Conservation (phyloP, 2,329 filamentous ascomycete species). For the Colletotrichum spaethianum region DNA sequence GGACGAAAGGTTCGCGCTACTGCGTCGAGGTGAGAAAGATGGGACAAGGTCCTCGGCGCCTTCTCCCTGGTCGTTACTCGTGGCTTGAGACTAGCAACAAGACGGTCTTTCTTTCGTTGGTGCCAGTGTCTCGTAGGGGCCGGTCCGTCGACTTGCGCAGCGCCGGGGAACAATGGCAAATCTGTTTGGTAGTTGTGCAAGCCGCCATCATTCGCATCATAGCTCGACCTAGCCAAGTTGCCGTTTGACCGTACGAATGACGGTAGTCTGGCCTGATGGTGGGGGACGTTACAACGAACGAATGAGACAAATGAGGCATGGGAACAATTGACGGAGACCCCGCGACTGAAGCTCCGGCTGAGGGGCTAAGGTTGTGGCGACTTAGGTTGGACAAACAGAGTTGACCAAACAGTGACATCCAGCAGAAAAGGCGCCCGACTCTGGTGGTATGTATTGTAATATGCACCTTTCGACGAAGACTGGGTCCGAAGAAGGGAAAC, state of each 20-base stretch:
- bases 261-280: not conserved
- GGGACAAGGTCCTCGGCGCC: slow-evolving; percentile 14
- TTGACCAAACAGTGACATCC: slow-evolving; percentile 9
- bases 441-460: not conserved
- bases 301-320: slow-evolving; percentile 4
- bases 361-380: not conserved
- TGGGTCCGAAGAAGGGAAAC: not conserved
- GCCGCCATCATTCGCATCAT: slow-evolving; percentile 35
- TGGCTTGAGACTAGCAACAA: slow-evolving; percentile 33
- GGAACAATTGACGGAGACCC: not conserved
- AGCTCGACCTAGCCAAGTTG: slow-evolving; percentile 10
- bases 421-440: not conserved
- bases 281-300: not conserved
- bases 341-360: not conserved
- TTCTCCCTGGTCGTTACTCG: slow-evolving; percentile 37
- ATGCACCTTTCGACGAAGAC: not conserved
- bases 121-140: slow-evolving; percentile 28
- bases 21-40: slow-evolving; percentile 3
- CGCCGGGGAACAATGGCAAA: slow-evolving; percentile 27
- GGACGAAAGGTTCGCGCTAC: slow-evolving; percentile 30
- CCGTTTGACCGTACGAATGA: slow-evolving; percentile 20
- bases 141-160: slow-evolving; percentile 24
- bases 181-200: slow-evolving; percentile 29
- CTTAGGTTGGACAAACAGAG: slow-evolving; percentile 21
- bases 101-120: slow-evolving; percentile 5